Evolutionary conservation across 2,329 filamentous ascomycete genomes (phyloP).

Genomic region (Pyricularia pennisetigena): DNA sequence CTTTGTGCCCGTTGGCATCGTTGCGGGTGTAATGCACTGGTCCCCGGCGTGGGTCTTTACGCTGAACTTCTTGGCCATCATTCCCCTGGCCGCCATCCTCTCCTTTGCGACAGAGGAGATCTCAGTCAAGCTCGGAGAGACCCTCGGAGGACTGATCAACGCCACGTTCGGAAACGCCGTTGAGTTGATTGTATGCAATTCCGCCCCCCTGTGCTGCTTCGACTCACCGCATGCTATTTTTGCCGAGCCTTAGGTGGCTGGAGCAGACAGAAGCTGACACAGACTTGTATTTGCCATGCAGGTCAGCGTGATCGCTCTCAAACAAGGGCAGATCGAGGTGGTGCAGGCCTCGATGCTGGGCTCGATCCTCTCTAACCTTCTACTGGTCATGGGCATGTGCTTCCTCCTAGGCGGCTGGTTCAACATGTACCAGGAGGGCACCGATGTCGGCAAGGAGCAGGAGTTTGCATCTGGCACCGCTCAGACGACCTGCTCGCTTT

Average conservation of each 20-base stretch:
- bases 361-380: slow-evolving; percentile 87
- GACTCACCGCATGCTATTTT: background rate
- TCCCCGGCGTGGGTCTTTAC: slow-evolving; percentile 59
- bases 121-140: slow-evolving; percentile 60
- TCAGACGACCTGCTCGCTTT: slow-evolving; percentile 65
- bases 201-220: background rate
- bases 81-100: slow-evolving; percentile 78
- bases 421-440: slow-evolving; percentile 39
- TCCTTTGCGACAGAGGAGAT: slow-evolving; percentile 79
- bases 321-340: slow-evolving; percentile 78
- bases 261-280: background rate
- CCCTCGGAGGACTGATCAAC: slow-evolving; percentile 63
- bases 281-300: slow-evolving; percentile 22
- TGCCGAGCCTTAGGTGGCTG: background rate
- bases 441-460: slow-evolving; percentile 49
- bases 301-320: slow-evolving; percentile 88
- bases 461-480: slow-evolving; percentile 67
- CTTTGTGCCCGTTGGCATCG: slow-evolving; percentile 63
- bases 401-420: slow-evolving; percentile 66
- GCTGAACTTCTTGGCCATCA: slow-evolving; percentile 77
- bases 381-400: slow-evolving; percentile 77
- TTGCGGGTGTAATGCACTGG: slow-evolving; percentile 54
- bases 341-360: slow-evolving; percentile 98
- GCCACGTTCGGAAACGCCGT: slow-evolving; percentile 75
- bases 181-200: slow-evolving; percentile 56